A percentile compares a stretch with the other conserved stretches of the same genome.
These are phyloP conservation scores for Aspergillus pseudoglaucus DNA, from an alignment of 2,329 filamentous ascomycete genomes.

Conservation along the genomic window DNA sequence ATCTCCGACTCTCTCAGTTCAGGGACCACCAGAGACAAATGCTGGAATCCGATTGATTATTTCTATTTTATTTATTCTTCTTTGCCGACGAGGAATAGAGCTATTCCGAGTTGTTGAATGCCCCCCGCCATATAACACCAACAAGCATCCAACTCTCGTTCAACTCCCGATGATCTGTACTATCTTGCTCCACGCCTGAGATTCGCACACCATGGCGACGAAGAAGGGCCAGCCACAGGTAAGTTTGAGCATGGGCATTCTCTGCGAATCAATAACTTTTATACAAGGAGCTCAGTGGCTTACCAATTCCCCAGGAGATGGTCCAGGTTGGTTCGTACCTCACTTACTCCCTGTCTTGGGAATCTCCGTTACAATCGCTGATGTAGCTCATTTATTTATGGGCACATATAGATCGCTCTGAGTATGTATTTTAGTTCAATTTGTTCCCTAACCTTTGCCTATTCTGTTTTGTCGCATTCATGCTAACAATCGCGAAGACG, in stretches of 20 bases:
- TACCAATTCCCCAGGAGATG: slow-evolving; percentile 69
- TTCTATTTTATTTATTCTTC: neutral
- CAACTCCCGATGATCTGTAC: slow-evolving; percentile 8
- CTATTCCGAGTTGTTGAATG: neutral
- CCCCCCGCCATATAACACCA: neutral
- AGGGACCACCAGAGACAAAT: neutral
- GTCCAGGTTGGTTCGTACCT: slow-evolving; percentile 89
- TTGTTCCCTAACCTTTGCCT: neutral
- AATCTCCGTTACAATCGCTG: slow-evolving; percentile 12
- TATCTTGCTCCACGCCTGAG: slow-evolving; percentile 12
- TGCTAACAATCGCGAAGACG: slow-evolving; percentile 44
- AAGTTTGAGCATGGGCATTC: slow-evolving; percentile 24
- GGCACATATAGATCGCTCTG: slow-evolving; percentile 27
- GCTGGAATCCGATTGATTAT: neutral
- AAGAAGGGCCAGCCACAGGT: slow-evolving; percentile 65
- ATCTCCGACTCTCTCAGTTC: neutral
- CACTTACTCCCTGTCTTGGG: slow-evolving; percentile 11
- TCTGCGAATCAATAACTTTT: neutral
- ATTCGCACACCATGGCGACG: slow-evolving; percentile 26
- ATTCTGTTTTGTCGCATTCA: slow-evolving; percentile 4
- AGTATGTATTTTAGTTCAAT: slow-evolving; percentile 23
- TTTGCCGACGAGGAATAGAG: neutral
- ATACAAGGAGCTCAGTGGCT: slow-evolving; percentile 3
- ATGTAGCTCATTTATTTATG: slow-evolving; percentile 10
- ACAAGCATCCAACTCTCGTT: neutral